Conservation (phyloP, 2,329 filamentous ascomycete species). For the Clonostachys solani region DNA sequence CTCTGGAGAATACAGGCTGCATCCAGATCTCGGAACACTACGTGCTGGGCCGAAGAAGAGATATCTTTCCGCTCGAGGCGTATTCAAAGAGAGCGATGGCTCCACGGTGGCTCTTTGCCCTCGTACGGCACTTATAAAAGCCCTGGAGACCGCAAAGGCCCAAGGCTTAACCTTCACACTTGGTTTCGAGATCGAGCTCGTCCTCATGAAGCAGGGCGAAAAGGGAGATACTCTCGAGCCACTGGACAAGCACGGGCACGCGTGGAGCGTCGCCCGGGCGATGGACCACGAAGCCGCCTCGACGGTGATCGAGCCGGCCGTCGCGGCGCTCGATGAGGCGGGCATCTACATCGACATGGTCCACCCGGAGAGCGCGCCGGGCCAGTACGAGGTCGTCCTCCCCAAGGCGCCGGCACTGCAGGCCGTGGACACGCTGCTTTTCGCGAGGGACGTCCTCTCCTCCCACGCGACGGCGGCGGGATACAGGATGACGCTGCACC, state of each 20-base stretch:
- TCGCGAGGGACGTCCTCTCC: conserved; percentile 65
- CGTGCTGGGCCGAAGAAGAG: conserved; percentile 51
- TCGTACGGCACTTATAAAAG: conserved; percentile 53
- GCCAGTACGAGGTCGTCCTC: conserved; percentile 76
- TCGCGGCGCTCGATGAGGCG: conserved; percentile 51
- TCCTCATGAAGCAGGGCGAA: conserved; percentile 54
- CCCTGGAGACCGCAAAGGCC: conserved; percentile 44
- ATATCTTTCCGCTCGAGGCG: conserved; percentile 63
- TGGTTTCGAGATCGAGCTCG: conserved; percentile 80
- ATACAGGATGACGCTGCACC: conserved; percentile 68
- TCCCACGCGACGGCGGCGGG: conserved; percentile 58
- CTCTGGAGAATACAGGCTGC: conserved; percentile 62
- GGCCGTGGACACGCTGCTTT: conserved; percentile 69
- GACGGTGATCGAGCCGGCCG: conserved; percentile 61
- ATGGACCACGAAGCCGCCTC: conserved; percentile 49
- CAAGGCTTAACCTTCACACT: conserved; percentile 57
- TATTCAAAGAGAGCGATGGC: conserved; percentile 57
- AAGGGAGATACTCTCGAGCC: conserved; percentile 23
- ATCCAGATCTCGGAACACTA: conserved; percentile 62
- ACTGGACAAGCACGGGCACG: conserved; percentile 59
- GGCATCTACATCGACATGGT: conserved; percentile 68
- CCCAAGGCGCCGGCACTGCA: conserved; percentile 57
- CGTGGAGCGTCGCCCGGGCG: conserved; percentile 64
- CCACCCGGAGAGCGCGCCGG: conserved; percentile 68
- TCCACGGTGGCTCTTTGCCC: conserved; percentile 55